Conservation (phyloP, 2,329 filamentous ascomycete species). For the Venturia carpophila region DNA sequence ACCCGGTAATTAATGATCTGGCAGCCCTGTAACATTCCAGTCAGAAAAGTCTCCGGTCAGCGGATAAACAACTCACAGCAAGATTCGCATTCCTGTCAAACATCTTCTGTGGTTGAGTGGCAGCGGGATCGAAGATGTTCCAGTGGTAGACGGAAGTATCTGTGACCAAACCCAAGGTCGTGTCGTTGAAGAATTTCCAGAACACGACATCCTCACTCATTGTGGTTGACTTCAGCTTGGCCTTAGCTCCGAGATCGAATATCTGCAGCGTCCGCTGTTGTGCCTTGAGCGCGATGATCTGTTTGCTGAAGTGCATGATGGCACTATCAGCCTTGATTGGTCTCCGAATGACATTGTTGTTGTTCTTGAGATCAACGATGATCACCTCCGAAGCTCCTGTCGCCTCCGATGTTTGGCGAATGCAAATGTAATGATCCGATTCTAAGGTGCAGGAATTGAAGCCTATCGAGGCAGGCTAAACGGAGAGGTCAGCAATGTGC, state of each 20-base stretch:
- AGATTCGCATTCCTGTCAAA: constrained; percentile 94
- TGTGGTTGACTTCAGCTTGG: constrained; percentile 90
- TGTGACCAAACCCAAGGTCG: constrained; percentile 80
- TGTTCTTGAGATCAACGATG: constrained; percentile 95
- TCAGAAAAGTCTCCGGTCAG: constrained; percentile 7
- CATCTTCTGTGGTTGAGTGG: constrained; percentile 69
- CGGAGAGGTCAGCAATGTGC: constrained; percentile 20
- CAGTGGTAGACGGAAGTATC: constrained; percentile 91
- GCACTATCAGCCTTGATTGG: constrained; percentile 99
- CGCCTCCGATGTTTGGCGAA: constrained; percentile 87
- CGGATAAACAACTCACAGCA: constrained; percentile 50
- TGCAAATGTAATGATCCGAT: constrained; percentile 93
- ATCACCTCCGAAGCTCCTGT: constrained; percentile 84
- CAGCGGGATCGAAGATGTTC: constrained; percentile 82
- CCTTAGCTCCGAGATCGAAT: constrained; percentile 87
- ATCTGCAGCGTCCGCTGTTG: constrained; percentile 93
- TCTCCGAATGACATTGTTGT: constrained; percentile 87
- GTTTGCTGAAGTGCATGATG: constrained; percentile 97
- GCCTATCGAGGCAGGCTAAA: constrained; percentile 62
- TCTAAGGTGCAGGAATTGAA: constrained; percentile 94
- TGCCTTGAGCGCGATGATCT: constrained; percentile 94
- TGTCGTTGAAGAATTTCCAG: constrained; percentile 98
- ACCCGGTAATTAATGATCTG: constrained; percentile 99
- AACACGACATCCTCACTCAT: constrained; percentile 98
- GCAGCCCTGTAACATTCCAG: constrained; percentile 54